These are phyloP conservation scores for Desmodesmus armatus DNA, from an alignment of 139 green algal genomes.

Conservation along the genomic window DNA sequence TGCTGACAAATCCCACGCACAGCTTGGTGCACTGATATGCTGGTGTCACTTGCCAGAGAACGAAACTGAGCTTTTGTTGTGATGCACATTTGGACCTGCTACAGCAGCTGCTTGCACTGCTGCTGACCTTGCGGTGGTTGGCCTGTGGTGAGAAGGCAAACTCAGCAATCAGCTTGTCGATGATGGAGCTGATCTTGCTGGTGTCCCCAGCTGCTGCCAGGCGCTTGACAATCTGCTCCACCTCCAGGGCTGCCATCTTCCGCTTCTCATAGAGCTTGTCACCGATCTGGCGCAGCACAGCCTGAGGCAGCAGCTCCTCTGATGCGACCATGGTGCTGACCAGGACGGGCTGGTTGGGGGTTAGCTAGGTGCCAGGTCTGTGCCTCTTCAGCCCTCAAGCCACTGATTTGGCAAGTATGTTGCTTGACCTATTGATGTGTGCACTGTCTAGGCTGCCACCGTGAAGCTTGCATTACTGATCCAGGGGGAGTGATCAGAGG, in stretches of 20 bases:
- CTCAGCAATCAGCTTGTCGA: slow-evolving; percentile 83
- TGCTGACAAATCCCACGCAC: no score
- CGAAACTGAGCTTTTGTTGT: no score
- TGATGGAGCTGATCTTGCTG: slow-evolving; percentile 65
- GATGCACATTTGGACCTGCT: no score
- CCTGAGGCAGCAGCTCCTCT: slow-evolving; percentile 65
- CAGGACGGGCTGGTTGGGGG: no score
- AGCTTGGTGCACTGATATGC: no score
- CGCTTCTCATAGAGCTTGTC: slow-evolving; percentile 94
- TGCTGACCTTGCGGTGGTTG: slow-evolving; percentile 87
- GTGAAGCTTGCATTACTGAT: not conserved
- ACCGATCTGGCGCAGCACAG: slow-evolving; percentile 69
- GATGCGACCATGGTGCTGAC: slow-evolving; percentile 35
- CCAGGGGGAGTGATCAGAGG: not conserved
- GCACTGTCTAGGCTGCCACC: no score
- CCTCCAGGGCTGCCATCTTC: slow-evolving; percentile 68
- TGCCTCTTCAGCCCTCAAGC: no score
- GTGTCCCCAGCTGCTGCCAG: slow-evolving; percentile 62
- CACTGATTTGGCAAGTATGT: no score
- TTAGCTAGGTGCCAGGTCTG: no score
- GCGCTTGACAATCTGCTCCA: slow-evolving; percentile 75
- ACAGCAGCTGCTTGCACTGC: not conserved
- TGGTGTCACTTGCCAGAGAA: no score
- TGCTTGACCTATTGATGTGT: no score
- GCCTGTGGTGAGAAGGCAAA: slow-evolving; percentile 76